These are phyloP conservation scores for Polyplosphaeria fusca DNA, from an alignment of 495 filamentous ascomycete species.

Conservation along the genomic window DNA sequence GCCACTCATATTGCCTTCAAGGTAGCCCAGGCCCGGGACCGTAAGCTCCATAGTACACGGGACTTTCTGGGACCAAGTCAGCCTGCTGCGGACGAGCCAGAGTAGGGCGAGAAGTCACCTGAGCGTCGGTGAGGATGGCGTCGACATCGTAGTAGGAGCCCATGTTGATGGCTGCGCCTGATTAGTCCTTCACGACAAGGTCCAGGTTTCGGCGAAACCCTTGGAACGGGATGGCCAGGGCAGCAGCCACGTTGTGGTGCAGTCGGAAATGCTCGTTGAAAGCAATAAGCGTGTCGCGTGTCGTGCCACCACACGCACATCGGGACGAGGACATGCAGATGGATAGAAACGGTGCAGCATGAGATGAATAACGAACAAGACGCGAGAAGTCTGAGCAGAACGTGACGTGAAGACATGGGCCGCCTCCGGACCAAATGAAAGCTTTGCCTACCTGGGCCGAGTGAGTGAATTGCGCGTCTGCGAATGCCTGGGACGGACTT, in stretches of 20 bases:
- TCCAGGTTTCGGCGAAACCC: not conserved
- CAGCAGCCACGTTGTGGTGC: slow-evolving; percentile 1
- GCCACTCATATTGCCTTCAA: slow-evolving; percentile 72
- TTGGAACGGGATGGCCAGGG: not conserved
- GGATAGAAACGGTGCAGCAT: slow-evolving; percentile 1
- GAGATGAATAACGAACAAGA: not conserved
- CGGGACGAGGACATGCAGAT: slow-evolving; percentile 5
- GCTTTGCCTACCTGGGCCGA: not conserved
- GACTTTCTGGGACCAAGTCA: slow-evolving; percentile 66
- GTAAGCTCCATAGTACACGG: slow-evolving; percentile 91
- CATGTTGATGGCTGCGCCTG: slow-evolving; percentile 38
- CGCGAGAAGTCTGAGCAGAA: not conserved
- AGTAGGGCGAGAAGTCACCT: slow-evolving; percentile 50
- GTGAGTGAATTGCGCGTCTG: slow-evolving; percentile 26
- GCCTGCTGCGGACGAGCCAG: slow-evolving; percentile 1
- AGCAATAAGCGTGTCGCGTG: not conserved
- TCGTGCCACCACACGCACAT: not conserved
- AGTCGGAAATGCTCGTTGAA: not conserved
- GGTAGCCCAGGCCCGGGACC: slow-evolving; percentile 78
- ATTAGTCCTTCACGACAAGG: not conserved
- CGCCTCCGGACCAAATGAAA: not conserved
- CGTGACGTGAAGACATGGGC: not conserved
- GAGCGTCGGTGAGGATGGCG: slow-evolving; percentile 86
- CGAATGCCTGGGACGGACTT: slow-evolving; percentile 24
- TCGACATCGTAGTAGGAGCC: slow-evolving; percentile 94